Evolutionary conservation across 2,329 filamentous ascomycete genomes (phyloP).

Genomic region (Sporothrix protearum): DNA sequence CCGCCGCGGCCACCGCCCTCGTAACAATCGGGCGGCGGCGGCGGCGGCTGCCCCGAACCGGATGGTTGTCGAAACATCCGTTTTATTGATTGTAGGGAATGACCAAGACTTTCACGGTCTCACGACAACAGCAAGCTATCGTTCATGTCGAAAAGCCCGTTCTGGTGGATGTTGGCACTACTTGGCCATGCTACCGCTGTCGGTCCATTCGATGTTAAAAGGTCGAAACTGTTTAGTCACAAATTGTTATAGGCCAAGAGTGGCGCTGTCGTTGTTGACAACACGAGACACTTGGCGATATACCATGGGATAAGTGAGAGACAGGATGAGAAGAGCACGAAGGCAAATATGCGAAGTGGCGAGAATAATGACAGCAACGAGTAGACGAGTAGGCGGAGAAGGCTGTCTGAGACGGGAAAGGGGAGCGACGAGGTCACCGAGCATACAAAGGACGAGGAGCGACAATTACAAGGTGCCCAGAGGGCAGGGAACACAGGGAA

Average conservation of each 20-base stretch:
- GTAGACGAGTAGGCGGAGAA: background rate
- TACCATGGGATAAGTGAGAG: background rate
- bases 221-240: background rate
- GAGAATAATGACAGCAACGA: background rate
- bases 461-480: background rate
- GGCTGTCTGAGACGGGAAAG: background rate
- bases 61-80: conserved; percentile 7
- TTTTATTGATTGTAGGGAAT: background rate
- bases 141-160: background rate
- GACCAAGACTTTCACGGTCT: background rate
- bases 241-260: background rate
- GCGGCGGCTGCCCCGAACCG: conserved; percentile 10
- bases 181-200: conserved; percentile 8
- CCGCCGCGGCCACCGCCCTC: background rate
- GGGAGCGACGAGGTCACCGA: background rate
- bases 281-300: background rate
- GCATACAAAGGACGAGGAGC: background rate
- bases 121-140: background rate
- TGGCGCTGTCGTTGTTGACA: background rate
- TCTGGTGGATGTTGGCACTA: background rate
- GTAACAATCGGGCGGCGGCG: background rate
- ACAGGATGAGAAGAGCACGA: background rate
- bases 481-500: background rate
- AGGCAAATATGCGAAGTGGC: background rate
- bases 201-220: background rate